A percentile compares a stretch with the other conserved stretches of the same genome.
These are phyloP conservation scores for Conticribra weissflogii DNA, from an alignment of 108 stramenopile genomes.

Conservation along the genomic window DNA sequence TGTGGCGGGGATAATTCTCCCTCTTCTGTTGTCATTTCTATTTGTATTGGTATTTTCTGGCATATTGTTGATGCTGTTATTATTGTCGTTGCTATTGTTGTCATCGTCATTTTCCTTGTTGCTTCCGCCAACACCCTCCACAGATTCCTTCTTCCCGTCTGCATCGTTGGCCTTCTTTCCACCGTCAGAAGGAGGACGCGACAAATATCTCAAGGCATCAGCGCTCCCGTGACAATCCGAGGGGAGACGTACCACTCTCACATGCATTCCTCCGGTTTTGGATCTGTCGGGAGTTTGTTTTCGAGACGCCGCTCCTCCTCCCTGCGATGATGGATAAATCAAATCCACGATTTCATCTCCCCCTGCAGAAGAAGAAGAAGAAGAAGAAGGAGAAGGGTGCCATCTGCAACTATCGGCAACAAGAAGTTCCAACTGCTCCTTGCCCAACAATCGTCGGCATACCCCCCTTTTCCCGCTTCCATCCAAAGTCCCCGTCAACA, in stretches of 20 bases:
- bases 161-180: constrained; percentile 23
- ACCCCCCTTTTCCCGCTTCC: not conserved
- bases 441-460: constrained; percentile 4
- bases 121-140: too few relatives aligned
- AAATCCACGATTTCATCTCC: too few relatives aligned
- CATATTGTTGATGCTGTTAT: too few relatives aligned
- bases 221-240: constrained; percentile 68
- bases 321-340: too few relatives aligned
- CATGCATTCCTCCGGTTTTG: constrained; percentile 11
- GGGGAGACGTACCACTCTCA: constrained; percentile 54
- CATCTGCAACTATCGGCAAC: too few relatives aligned
- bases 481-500: constrained; percentile 12
- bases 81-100: constrained; percentile 2
- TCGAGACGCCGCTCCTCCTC: not conserved
- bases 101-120: not conserved
- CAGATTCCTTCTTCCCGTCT: not conserved
- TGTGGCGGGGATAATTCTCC: constrained; percentile 28
- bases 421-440: not conserved
- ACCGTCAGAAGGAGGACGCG: too few relatives aligned
- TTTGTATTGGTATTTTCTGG: not conserved
- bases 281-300: not conserved
- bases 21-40: not conserved
- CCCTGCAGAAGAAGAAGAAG: too few relatives aligned
- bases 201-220: constrained; percentile 73
- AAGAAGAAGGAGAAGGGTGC: too few relatives aligned